Conservation (phyloP, 2,329 filamentous ascomycete species). For the Colletotrichum sp. region DNA sequence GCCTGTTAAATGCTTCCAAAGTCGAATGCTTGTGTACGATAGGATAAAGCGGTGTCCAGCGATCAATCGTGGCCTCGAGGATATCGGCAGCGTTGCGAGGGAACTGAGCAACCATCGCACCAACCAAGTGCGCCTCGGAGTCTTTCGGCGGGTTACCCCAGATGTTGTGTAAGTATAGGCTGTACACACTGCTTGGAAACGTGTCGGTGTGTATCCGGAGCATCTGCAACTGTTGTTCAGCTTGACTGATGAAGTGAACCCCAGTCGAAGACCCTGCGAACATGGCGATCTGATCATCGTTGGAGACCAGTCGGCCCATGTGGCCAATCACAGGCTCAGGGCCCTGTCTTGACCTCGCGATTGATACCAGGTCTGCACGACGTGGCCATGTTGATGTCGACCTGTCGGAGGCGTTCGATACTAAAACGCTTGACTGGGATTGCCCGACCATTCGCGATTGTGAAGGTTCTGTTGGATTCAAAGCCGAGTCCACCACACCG, state of each 20-base stretch:
- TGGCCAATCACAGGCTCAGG: slow-evolving; percentile 26
- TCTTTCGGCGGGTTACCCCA: slow-evolving; percentile 16
- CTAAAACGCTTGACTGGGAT: not conserved
- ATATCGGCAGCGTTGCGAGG: slow-evolving; percentile 18
- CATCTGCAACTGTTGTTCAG: slow-evolving; percentile 29
- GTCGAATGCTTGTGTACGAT: slow-evolving; percentile 25
- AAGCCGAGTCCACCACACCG: not conserved
- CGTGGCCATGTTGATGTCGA: not conserved
- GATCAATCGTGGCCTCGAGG: slow-evolving; percentile 21
- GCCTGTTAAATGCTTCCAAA: slow-evolving; percentile 6
- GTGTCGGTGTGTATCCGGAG: slow-evolving; percentile 25
- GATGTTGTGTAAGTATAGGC: slow-evolving; percentile 24
- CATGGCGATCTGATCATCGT: slow-evolving; percentile 26
- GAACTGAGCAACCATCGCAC: slow-evolving; percentile 13
- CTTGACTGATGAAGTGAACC: slow-evolving; percentile 30
- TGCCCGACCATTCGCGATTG: not conserved
- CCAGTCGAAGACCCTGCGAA: slow-evolving; percentile 30
- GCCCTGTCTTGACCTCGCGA: not conserved
- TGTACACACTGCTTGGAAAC: slow-evolving; percentile 28
- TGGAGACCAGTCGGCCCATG: slow-evolving; percentile 28
- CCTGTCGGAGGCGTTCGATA: not conserved
- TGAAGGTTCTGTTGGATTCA: not conserved
- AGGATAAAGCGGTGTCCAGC: slow-evolving; percentile 23
- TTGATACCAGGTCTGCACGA: not conserved
- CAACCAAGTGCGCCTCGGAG: not conserved